A percentile compares a stretch with the other conserved stretches of the same genome.
Conservation (phyloP, 2,329 filamentous ascomycete species). For the Ophiocordyceps robertsii region DNA sequence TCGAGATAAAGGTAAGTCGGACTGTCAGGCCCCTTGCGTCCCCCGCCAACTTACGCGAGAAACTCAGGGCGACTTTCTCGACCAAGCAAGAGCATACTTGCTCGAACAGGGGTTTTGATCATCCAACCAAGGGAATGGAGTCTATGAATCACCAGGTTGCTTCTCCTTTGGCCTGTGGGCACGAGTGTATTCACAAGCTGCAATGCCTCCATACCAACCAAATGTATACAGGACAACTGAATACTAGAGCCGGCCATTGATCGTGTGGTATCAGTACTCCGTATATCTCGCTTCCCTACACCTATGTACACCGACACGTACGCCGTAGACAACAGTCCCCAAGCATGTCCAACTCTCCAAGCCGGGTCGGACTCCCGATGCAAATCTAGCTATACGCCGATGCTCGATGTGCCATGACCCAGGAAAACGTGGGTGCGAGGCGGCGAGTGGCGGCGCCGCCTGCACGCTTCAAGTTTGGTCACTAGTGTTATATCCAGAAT, state of each 20-base stretch:
- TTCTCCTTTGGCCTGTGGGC: neutral
- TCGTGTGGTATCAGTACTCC: conserved; percentile 11
- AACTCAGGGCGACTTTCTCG: conserved; percentile 19
- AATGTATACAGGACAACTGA: conserved; percentile 6
- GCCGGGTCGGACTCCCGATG: conserved; percentile 5
- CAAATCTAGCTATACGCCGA: conserved; percentile 11
- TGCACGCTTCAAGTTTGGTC: neutral
- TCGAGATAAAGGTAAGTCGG: conserved; percentile 55
- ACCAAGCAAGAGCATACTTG: conserved; percentile 17
- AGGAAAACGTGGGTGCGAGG: neutral
- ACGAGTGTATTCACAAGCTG: no score
- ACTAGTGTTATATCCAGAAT: neutral
- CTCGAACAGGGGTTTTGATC: conserved; percentile 20
- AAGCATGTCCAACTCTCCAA: conserved; percentile 5
- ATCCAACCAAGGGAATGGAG: no score
- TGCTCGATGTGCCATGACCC: conserved; percentile 4
- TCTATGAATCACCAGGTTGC: neutral
- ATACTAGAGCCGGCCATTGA: conserved; percentile 4
- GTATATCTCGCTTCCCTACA: conserved; percentile 9
- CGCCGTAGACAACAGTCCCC: neutral
- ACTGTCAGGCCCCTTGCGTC: no score
- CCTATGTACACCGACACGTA: conserved; percentile 11
- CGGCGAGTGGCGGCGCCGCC: neutral
- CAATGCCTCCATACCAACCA: neutral
- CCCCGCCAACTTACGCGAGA: conserved; percentile 5